Conservation (phyloP, 306 rosid species). For the Albizia julibrissin region DNA sequence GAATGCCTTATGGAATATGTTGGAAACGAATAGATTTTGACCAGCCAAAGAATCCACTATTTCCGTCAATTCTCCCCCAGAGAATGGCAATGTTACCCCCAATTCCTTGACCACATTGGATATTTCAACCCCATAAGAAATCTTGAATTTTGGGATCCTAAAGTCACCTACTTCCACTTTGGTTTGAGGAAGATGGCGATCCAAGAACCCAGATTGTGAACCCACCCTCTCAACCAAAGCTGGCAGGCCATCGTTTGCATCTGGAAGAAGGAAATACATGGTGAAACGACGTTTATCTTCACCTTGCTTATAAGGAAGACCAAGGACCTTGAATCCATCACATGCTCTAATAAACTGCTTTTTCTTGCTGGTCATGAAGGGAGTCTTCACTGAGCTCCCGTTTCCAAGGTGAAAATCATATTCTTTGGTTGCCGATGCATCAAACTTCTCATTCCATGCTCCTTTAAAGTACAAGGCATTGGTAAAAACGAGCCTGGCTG, state of each 20-base stretch:
- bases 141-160: conserved; percentile 71
- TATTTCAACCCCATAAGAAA: conserved; percentile 69
- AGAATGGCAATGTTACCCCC: conserved; percentile 72
- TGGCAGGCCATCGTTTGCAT: conserved; percentile 63
- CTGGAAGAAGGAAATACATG: conserved; percentile 78
- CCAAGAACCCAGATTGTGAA: conserved; percentile 57
- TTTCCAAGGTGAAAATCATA: conserved; percentile 60
- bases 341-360: conserved; percentile 49
- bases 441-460: conserved; percentile 63
- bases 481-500: conserved; percentile 62
- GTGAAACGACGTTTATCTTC: conserved; percentile 63
- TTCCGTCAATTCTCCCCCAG: conserved; percentile 58
- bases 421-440: conserved; percentile 57
- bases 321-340: conserved; percentile 69
- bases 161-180: conserved; percentile 60
- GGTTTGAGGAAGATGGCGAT: conserved; percentile 49
- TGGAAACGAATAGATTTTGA: conserved; percentile 50
- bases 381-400: conserved; percentile 61
- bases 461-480: conserved; percentile 90
- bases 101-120: conserved; percentile 52
- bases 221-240: conserved; percentile 62
- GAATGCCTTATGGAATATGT: conserved; percentile 64
- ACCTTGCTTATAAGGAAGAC: conserved; percentile 67
- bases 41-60: conserved; percentile 63
- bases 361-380: conserved; percentile 71